phyloP scores from a whole-genome alignment of 1,284 basidiomycete genomes.

The Sanguinoderma infundibulare region DNA sequence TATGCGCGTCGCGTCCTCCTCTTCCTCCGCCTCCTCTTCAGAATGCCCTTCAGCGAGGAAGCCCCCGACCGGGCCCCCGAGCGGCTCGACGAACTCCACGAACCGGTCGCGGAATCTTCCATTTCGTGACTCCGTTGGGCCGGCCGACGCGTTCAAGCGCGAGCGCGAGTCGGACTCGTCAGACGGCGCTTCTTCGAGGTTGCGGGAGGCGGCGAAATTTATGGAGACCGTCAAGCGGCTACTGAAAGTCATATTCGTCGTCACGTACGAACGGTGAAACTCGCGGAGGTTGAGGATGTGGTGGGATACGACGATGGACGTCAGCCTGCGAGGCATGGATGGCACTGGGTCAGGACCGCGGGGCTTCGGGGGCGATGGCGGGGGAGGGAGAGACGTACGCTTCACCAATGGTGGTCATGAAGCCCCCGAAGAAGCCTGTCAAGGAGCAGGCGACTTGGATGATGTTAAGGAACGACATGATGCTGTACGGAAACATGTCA shows the following conservation, averaged over 20 bases:
- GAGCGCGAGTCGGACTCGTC: neutral
- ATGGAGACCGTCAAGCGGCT: neutral
- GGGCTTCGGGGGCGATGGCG: neutral
- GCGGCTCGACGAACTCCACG: neutral
- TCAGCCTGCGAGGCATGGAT: constrained; percentile 1
- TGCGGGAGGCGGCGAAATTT: neutral
- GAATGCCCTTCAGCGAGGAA: neutral
- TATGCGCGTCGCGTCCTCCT: too few species aligned
- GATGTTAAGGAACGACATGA: neutral
- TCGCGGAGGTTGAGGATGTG: constrained; percentile 16
- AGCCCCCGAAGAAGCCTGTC: neutral
- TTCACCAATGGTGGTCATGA: constrained; percentile 9
- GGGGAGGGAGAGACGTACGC: neutral
- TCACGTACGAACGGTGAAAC: neutral
- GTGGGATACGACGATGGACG: constrained; percentile 14
- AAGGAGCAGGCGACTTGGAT: neutral
- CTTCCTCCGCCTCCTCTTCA: too few species aligned
- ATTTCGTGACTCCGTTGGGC: neutral
- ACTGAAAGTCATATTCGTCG: neutral
- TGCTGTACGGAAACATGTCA: neutral
- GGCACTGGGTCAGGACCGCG: neutral
- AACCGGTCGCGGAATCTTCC: neutral
- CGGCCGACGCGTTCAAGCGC: neutral
- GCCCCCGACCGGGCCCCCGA: neutral
- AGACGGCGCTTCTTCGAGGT: neutral